Evolutionary conservation across 176 grass and related monocot species (phyloP).

Genomic region (Zizania latifolia): DNA sequence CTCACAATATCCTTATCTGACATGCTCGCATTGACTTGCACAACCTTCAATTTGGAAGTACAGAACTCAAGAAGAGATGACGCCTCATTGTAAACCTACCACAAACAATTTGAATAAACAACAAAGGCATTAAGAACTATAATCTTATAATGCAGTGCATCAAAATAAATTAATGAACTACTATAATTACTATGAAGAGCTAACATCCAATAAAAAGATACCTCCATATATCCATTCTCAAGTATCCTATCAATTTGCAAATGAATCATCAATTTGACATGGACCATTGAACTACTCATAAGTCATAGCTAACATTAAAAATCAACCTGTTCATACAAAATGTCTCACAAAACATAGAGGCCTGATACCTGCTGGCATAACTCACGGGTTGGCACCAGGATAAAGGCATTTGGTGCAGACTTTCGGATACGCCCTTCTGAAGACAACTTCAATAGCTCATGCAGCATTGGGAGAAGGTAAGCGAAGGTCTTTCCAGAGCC

Average conservation of each 20-base stretch:
- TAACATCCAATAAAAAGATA: neutral
- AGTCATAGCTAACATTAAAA: neutral
- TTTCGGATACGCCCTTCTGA: slow-evolving; percentile 52
- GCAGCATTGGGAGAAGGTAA: slow-evolving; percentile 81
- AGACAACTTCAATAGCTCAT: slow-evolving; percentile 70
- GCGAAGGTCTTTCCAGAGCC: slow-evolving; percentile 92
- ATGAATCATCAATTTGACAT: neutral
- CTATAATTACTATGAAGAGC: neutral
- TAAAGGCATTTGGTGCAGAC: slow-evolving; percentile 61
- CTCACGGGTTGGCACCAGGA: slow-evolving; percentile 83
- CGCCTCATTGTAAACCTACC: slow-evolving; percentile 69
- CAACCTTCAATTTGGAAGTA: slow-evolving; percentile 70
- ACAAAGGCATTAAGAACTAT: neutral
- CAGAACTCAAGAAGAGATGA: slow-evolving; percentile 77
- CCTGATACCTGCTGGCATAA: slow-evolving; percentile 75
- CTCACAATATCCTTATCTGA: slow-evolving; percentile 68
- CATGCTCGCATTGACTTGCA: slow-evolving; percentile 76
- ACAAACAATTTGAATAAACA: slow-evolving; percentile 1
- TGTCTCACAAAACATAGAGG: neutral
- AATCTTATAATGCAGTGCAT: slow-evolving; percentile 1
- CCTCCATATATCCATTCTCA: neutral
- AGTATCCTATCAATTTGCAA: neutral
- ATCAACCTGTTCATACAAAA: neutral
- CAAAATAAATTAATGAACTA: neutral
- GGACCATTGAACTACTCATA: slow-evolving; percentile 11